A percentile compares a stretch with the other conserved stretches of the same genome.
Conservation (phyloP, 257 asterid genomes). For the Striga asiatica region DNA sequence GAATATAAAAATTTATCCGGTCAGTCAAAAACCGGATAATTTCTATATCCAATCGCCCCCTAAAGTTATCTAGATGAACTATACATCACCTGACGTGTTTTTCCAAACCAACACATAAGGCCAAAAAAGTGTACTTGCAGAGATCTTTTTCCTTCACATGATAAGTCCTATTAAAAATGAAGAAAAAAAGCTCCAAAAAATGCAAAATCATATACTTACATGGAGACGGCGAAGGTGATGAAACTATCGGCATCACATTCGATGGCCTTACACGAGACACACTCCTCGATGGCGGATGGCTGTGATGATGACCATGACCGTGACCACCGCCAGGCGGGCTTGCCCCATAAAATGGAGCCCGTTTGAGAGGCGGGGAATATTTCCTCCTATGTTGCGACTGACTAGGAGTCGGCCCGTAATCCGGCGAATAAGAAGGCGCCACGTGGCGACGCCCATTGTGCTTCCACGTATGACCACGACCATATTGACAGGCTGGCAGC, state of each 20-base stretch:
- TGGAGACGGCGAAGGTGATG: constrained; percentile 57
- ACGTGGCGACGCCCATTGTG: constrained; percentile 25
- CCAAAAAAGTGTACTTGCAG: too few species aligned
- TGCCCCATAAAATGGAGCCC: constrained; percentile 31
- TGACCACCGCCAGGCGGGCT: constrained; percentile 45
- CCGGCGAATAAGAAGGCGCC: constrained; percentile 50
- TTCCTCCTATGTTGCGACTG: constrained; percentile 31
- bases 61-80: too few species aligned
- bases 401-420: constrained; percentile 40
- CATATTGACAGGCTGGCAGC: constrained; percentile 32
- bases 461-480: constrained; percentile 34
- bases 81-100: too few species aligned
- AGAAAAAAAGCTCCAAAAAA: neutral
- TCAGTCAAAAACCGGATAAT: too few species aligned
- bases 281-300: constrained; percentile 46
- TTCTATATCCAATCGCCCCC: too few species aligned
- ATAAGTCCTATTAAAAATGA: too few species aligned
- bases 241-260: constrained; percentile 35
- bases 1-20: too few species aligned
- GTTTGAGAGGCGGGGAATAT: constrained; percentile 23
- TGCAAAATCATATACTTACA: constrained; percentile 46
- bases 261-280: constrained; percentile 29
- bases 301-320: constrained; percentile 35
- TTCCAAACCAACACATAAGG: too few species aligned
- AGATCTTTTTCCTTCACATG: too few species aligned